Evolutionary conservation across 2,329 filamentous ascomycete genomes (phyloP), one percentile per base, ranked within the genome.

Genomic region (Aaosphaeria arxii): DNA sequence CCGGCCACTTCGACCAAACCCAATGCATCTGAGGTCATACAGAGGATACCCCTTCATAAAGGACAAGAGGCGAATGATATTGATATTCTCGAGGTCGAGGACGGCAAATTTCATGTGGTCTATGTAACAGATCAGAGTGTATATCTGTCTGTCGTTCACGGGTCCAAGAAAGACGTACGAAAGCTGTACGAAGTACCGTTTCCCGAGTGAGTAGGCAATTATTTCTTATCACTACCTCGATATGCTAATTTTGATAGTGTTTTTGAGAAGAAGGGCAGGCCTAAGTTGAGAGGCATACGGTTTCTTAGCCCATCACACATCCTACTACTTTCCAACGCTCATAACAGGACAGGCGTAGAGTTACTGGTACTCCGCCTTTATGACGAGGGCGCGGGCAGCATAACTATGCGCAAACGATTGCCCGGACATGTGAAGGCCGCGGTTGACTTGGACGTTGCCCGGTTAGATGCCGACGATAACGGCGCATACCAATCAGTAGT

Each of bases 71-170:
- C 84, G 1, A 82, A 83, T 60, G 88, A 91, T 66, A 59, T 91
- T 44, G 88, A 91, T 63, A 77, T 91, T 41, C 70, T 81, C 42
- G 84, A 88, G 68, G 80, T 77, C 5, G 79, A 77, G 11, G 75
- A 81, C 11, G 77, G 81, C 33, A 74, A 80, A 36, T 94, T 87
- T 66, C 80, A 85, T 56, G 74, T 96, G 46, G 86, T 85, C 3
- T 96, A 90, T 70, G 91, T 88, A 69, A 85, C 87, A 59, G 85
- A 89, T 54, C 77, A 86, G 63, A 84, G 90, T 56, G 78, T 97
- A 43, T 87, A 85, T 36, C 33, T 36, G 7, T 36, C 33, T n/a
- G 7, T n/a, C 7, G n/a, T 36, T 36, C 9, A 36, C 2, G n/a
- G n/a, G 7, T n/a, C 50, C 5, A 66, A 67, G 46, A 72, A 67